Percentiles rank a stretch among this genome's conserved stretches.
Conservation (phyloP, 2,329 filamentous ascomycete species). For the Tolypocladium amazonense region DNA sequence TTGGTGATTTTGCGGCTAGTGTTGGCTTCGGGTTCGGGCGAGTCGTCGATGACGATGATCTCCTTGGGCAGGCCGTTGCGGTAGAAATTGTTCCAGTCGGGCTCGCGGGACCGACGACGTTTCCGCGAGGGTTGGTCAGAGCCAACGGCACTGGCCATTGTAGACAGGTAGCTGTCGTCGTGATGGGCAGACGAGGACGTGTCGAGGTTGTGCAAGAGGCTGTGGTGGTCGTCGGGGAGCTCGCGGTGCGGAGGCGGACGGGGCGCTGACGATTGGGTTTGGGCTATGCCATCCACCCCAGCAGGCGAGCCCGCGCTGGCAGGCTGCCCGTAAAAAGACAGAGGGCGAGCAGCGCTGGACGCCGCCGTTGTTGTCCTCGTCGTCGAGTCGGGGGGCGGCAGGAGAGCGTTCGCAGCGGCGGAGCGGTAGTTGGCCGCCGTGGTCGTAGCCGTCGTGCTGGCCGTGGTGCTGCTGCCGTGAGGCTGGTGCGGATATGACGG, state of each 20-base stretch:
- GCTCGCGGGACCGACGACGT: constrained; percentile 49
- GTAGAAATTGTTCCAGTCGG: constrained; percentile 74
- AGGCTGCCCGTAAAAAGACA: constrained; percentile 16
- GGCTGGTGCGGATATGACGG: constrained; percentile 36
- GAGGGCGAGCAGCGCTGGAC: constrained; percentile 13
- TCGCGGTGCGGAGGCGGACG: constrained; percentile 19
- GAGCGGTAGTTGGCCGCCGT: constrained; percentile 17
- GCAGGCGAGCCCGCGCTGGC: constrained; percentile 17
- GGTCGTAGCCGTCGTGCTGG: constrained; percentile 6
- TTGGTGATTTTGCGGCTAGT: constrained; percentile 28
- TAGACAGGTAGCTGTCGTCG: constrained; percentile 7
- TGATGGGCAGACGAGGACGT: constrained; percentile 11
- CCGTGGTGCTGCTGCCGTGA: constrained; percentile 12
- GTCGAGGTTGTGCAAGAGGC: constrained; percentile 7
- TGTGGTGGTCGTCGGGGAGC: constrained; percentile 11
- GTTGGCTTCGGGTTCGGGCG: constrained; percentile 44
- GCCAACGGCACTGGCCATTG: constrained; percentile 14
- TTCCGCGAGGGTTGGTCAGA: constrained; percentile 29
- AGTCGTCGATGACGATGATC: constrained; percentile 76
- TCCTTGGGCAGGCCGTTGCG: constrained; percentile 76
- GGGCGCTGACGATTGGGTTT: constrained; percentile 17
- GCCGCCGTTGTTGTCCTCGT: constrained; percentile 10
- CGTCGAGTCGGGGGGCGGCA: constrained; percentile 12
- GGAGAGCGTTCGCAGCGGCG: constrained; percentile 13
- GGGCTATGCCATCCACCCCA: constrained; percentile 19